Base-by-base conservation (phyloP, 257 asterid genomes). In the Solanum appendiculatum region DNA sequence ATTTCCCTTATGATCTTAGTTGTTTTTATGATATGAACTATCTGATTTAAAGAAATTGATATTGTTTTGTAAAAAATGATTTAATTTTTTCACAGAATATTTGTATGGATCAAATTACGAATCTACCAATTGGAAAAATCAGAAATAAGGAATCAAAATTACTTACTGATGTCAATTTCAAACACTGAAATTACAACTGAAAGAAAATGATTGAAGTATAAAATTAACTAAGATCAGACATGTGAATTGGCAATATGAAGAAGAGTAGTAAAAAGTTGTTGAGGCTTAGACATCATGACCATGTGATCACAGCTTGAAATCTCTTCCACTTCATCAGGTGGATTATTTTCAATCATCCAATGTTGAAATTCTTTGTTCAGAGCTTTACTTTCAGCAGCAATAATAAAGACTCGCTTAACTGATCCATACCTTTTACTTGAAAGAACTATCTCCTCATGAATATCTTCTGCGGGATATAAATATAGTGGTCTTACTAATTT, bases 261-360 rank as follows among this genome's bases (percentile, higher is more conserved):
- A 20, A 88, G 88, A 46, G 31, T 83, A 40, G 12, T 68, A 33
- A 64, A 70, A 9, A 92, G 91, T 75, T 89, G 87, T 18, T 31
- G 29, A 2, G 93, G 92, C 54, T 77, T 87, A 40, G 91, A 89
- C 86, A 88, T 84, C 94, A 91, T 88, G 21, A 75, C 89, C 93
- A 89, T 86, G 66, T 89, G 92, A 86, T 91, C 92, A 8, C 92
- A 85, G 21, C 90, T 93, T 18, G 0, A 29, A 23, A 92, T 72
- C 74, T 87, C 84, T 68, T 18, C 58, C 36, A 89, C 93, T 88
- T 91, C 90, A 73, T 87, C 40, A 1, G 93, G 94, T 15, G 92
- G 89, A 31, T 89, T 92, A 3, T 86, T 77, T 75, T 85, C 18
- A 13, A 88, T 82, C 91, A 92, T 88, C 91, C 90, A 89, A 77